Base-by-base conservation (phyloP, 805 yeast genomes). In the Lipomyces kockii region DNA sequence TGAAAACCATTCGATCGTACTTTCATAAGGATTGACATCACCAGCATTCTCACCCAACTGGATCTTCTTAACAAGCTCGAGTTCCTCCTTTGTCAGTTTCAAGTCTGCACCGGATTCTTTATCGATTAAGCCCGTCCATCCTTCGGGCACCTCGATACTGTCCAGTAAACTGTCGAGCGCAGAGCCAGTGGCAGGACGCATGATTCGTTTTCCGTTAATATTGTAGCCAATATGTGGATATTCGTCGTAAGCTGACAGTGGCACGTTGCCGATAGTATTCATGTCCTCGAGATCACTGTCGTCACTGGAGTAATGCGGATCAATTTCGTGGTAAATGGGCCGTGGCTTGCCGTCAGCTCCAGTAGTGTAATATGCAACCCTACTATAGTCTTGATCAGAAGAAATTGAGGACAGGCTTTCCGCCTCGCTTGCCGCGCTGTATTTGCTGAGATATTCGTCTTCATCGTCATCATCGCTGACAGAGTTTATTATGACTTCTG, bases 121-220 rank as follows among this genome's bases (percentile, higher is more conserved):
- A 79, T 95, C 98, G 69, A 94, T 81, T 69, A 95, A 83, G 58
- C 99, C 99, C 17, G 99, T 95, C 98, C 98, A 95, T 32, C 99
- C 99, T 79, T 91, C 96, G 14, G 99, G 99, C 71, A 95, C 83
- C 69, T 95, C 99, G 68, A 95, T 95, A 37, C 88, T 83, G 76
- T 94, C 99, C 71, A 95, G 81, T 70, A 95, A 84, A 75, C 89
- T 90, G 76, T 95, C 98, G 72, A 95, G 84, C 1, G 98, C 99
- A 66, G 96, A 87, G 14, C 98, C 97, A 75, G 91, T 89, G 9
- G 98, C 99, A 12, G 99, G 99, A 78, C 99, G 87, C 98, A 95
- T 94, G 76, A 95, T 93, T 76, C 99, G 87, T 78, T 93, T 94
- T 75, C 99, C 99, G 77, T 95, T 95, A 75, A 95, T 93, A 78